Conservation (phyloP, 768 basidiomycete species). For the Erythrobasidium yunnanense region DNA sequence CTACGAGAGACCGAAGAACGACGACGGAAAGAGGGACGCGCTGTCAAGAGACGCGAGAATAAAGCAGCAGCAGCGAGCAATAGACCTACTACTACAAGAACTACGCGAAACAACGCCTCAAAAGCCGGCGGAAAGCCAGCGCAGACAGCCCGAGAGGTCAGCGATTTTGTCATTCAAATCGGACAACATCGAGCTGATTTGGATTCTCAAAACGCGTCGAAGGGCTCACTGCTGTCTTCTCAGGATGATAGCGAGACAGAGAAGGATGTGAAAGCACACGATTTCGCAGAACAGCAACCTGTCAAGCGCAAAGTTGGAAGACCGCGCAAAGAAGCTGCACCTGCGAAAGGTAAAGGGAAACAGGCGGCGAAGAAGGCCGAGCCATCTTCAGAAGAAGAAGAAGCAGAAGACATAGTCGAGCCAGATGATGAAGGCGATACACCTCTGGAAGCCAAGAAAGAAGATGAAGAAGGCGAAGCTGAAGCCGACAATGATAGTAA, state of each 20-base stretch:
- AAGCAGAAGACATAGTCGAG: background rate
- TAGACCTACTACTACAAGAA: too few relatives aligned
- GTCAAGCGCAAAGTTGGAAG: background rate
- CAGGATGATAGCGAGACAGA: constrained; percentile 6
- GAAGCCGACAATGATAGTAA: constrained; percentile 19
- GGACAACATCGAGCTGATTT: too few relatives aligned
- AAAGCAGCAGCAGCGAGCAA: constrained; percentile 24
- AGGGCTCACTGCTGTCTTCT: constrained; percentile 4
- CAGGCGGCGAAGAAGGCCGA: too few relatives aligned
- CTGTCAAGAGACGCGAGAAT: background rate
- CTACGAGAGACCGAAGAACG: constrained; percentile 20
- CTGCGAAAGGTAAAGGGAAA: too few relatives aligned
- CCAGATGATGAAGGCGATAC: constrained; percentile 4
- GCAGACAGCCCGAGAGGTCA: too few relatives aligned
- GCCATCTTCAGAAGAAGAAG: too few relatives aligned
- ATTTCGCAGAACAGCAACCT: constrained; percentile 18
- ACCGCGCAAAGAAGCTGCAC: background rate
- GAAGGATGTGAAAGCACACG: background rate
- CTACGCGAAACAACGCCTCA: too few relatives aligned
- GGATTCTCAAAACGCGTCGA: background rate
- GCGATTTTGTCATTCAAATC: background rate
- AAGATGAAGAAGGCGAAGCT: background rate
- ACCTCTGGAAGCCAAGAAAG: constrained; percentile 7
- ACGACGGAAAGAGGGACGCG: constrained; percentile 8
- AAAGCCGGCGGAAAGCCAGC: too few relatives aligned